Evolutionary conservation across 768 basidiomycete species (phyloP).

Genomic region (Rhizopogon salebrosus): DNA sequence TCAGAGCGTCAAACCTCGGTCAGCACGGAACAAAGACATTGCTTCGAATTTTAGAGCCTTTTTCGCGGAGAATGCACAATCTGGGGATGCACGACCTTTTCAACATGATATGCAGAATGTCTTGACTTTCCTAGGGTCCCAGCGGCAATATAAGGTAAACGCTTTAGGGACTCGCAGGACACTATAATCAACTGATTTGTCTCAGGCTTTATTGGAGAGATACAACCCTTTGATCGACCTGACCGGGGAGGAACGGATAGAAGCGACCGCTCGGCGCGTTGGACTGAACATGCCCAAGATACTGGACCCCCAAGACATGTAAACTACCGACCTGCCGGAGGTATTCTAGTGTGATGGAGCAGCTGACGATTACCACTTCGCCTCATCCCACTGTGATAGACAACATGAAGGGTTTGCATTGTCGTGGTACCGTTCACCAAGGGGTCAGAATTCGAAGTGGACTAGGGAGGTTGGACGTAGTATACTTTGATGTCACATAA

Average conservation of each 20-base stretch:
- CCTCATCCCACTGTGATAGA: no score
- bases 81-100: conserved; percentile 20
- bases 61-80: conserved; percentile 36
- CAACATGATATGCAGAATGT: conserved; percentile 53
- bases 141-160: conserved; percentile 71
- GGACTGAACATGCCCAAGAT: conserved; percentile 77
- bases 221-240: conserved; percentile 86
- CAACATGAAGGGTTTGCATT: no score
- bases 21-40: conserved; percentile 37
- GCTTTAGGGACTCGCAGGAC: conserved; percentile 1
- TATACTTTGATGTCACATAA: not conserved
- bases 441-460: no score
- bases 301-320: conserved; percentile 4
- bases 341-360: not conserved
- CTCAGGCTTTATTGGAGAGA: conserved; percentile 70
- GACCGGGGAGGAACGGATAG: conserved; percentile 72
- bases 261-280: conserved; percentile 82
- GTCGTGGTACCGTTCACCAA: no score
- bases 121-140: conserved; percentile 63
- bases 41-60: conserved; percentile 48
- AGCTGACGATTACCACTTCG: not conserved
- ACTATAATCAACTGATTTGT: not conserved
- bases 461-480: not conserved
- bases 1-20: conserved; percentile 34
- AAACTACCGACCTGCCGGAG: not conserved